Base-by-base conservation (phyloP, 192 early-diverging fungal genomes). In the Diversispora epigaea region DNA sequence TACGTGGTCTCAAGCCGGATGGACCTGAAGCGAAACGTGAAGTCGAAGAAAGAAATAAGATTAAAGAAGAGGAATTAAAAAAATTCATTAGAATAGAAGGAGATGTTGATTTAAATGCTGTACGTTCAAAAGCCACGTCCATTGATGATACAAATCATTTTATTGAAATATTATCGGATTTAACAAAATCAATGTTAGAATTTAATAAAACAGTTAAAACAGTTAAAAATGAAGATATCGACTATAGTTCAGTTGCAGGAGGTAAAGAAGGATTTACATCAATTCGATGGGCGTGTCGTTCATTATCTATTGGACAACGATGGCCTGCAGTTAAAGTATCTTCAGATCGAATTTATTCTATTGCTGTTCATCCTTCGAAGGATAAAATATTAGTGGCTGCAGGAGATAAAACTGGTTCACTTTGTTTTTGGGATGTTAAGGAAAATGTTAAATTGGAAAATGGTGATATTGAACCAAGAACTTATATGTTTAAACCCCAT, bases 391-490 rank as follows among this genome's bases (percentile, higher is more conserved):
- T 90, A 21, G 86, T 76, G 12, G 82, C 80, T 60, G 83, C 77
- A 11, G 85, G 86, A 1, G 86, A 86, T 63, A 81, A 84, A 32
- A 58, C 67, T 0, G 88, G 89, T 21, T 78, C 81, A 57, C 62
- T 90, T 9, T 79, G 86, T 10, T 86, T 91, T 49, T 91, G 89
- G 87, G 84, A 89, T 58, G 67, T 90, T 21, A 78, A 87, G 39
- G 83, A 82, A 47, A 64, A 68, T n/a, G 73, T 80, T 9, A 78
- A 78, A 21, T 74, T 78, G 1, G 76, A 76, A 6, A 79, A 84
- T 21, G 78, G 67, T 0, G 83, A 86, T 17, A 75, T 79, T 32
- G 83, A 87, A 14, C 86, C 87, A 10, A 77, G 82, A 46, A 74
- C 89, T 12, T 87, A 80, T 54, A 75, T 63, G 0, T 91, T 90